These are phyloP conservation scores for Evansstolkia leycettana DNA, from an alignment of 495 filamentous ascomycete genomes.

Conservation along the genomic window DNA sequence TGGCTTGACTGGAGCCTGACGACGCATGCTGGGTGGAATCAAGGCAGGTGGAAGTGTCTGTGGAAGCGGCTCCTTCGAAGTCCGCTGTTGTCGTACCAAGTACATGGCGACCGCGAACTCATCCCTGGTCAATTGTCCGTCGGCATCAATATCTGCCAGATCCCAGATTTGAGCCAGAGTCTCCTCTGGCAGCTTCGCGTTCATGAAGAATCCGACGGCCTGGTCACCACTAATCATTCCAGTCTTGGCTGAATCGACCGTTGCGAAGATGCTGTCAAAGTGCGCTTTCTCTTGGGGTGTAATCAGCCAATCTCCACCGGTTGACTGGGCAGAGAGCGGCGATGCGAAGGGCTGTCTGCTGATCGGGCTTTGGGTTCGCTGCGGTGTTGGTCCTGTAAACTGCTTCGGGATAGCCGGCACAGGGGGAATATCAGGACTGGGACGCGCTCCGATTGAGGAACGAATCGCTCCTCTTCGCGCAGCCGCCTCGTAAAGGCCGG, in stretches of 20 bases:
- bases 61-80: slow-evolving; percentile 57
- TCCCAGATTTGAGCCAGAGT: slow-evolving; percentile 95
- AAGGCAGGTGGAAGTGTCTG: slow-evolving; percentile 64
- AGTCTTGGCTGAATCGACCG: slow-evolving; percentile 63
- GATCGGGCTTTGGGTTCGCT: slow-evolving; percentile 61
- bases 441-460: slow-evolving; percentile 31
- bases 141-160: slow-evolving; percentile 83
- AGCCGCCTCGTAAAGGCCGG: slow-evolving; percentile 84
- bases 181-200: slow-evolving; percentile 82
- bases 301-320: slow-evolving; percentile 71
- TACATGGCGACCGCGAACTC: slow-evolving; percentile 98
- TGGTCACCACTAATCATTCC: slow-evolving; percentile 88
- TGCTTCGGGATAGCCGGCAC: slow-evolving; percentile 57
- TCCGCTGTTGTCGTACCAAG: slow-evolving; percentile 77
- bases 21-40: slow-evolving; percentile 81
- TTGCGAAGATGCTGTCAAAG: slow-evolving; percentile 75
- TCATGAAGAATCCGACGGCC: slow-evolving; percentile 88
- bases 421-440: slow-evolving; percentile 29
- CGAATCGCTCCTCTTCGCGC: slow-evolving; percentile 49
- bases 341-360: slow-evolving; percentile 43
- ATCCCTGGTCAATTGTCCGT: slow-evolving; percentile 72
- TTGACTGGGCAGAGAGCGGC: slow-evolving; percentile 46
- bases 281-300: slow-evolving; percentile 69
- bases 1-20: slow-evolving; percentile 33
- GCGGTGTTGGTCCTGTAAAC: slow-evolving; percentile 45